Evolutionary conservation across 257 asterid species (phyloP), one percentile per base, ranked within the genome.

Genomic region (Salvia splendens): DNA sequence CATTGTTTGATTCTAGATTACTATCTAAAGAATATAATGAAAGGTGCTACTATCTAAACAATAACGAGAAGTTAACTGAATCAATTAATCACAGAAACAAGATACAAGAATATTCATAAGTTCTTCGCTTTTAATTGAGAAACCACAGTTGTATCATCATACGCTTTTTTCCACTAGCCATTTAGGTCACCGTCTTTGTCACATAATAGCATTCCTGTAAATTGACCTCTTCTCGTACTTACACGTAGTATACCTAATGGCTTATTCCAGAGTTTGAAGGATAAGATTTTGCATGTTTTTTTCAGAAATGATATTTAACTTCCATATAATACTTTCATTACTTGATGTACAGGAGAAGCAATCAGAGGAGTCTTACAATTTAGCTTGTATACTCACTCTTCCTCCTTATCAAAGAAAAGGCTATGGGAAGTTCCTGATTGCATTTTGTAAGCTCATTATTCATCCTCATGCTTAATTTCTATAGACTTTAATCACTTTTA

Each of bases 361-460:
- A 77, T 92, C 98, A 0, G 98, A 89, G 84, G 98, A 92, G 81
- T 86, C 98, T 38, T 93, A 90, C 81, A 93, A 93, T 75, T 83
- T 93, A 67, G 99, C 97, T 48, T 93, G 99, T 79, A 92, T 92
- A 78, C 87, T 92, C 45, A 92, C 98, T 67, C 98, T 92, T 75
- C 97, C 97, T 74, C 98, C 96, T 55, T 92, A 92, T 77, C 98
- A 92, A 84, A 83, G 97, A 74, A 92, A 92, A 80, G 95, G 98
- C 83, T 92, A 92, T 41, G 98, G 98, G 11, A 92, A 92, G 81
- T 92, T 92, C 73, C 88, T 89, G n/a, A 92, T 89, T 54, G 98
- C 97, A 54, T 92, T 92, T 56, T 92, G 99, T 93, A 82, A 85
- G 98, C 58, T 45, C 77, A 40, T 68, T 41, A 64, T 67, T 62